A percentile compares a stretch with the other conserved stretches of the same genome.
These are phyloP conservation scores for Bromus sterilis DNA, from an alignment of 176 grass and related monocot genomes.

Conservation along the genomic window DNA sequence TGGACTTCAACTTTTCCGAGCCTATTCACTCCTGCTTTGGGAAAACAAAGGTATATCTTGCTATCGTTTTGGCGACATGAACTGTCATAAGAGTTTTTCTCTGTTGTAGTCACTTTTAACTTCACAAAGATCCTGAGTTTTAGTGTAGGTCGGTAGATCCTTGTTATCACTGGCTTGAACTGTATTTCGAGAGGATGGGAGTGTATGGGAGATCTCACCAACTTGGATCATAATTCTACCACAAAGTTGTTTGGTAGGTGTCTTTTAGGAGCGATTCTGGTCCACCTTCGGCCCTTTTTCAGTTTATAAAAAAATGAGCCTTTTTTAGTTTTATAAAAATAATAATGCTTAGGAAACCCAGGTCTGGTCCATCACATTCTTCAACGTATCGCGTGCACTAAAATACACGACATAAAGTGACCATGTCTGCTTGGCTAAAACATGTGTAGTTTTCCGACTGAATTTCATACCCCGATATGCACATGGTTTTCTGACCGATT, in stretches of 20 bases:
- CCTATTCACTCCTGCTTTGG: conserved; percentile 65
- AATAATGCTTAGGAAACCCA: neutral
- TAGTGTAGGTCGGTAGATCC: neutral
- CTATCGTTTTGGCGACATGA: neutral
- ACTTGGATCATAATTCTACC: neutral
- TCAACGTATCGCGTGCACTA: neutral
- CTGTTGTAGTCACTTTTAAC: neutral
- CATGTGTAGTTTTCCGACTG: neutral
- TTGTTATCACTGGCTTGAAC: neutral
- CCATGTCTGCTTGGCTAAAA: neutral
- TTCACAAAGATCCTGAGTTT: neutral
- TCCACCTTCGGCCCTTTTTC: neutral
- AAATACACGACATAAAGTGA: neutral
- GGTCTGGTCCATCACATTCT: neutral
- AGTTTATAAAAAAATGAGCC: neutral
- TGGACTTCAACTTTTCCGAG: conserved; percentile 74
- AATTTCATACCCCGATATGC: neutral
- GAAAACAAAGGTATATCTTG: conserved; percentile 52
- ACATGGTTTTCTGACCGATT: neutral
- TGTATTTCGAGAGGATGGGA: neutral
- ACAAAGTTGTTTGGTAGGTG: too few relatives aligned
- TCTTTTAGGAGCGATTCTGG: neutral
- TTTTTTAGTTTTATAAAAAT: neutral
- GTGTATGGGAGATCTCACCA: neutral
- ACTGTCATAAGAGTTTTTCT: neutral